Evolutionary conservation across 2,329 filamentous ascomycete genomes (phyloP).

Genomic region (Clonostachys rhizophaga): DNA sequence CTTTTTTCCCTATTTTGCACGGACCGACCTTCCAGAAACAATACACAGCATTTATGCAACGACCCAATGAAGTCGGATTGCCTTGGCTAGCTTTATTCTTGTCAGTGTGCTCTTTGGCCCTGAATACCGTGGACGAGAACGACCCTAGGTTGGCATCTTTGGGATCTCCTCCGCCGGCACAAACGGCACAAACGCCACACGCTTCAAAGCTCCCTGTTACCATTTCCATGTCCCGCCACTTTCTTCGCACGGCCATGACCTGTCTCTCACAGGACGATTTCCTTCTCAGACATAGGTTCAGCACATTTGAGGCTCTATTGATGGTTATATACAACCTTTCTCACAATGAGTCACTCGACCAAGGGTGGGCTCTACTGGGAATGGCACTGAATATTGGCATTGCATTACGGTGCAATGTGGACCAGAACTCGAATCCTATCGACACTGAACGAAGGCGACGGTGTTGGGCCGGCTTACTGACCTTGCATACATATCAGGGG

Average conservation of each 20-base stretch:
- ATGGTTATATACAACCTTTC: constrained; percentile 6
- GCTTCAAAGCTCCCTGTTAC: background rate
- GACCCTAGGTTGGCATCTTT: constrained; percentile 5
- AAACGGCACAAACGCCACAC: too few relatives aligned
- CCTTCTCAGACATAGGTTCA: constrained; percentile 6
- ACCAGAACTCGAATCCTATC: constrained; percentile 1
- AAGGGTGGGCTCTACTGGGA: constrained; percentile 8
- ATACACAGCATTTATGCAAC: constrained; percentile 5
- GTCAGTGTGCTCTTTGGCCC: constrained; percentile 6
- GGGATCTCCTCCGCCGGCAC: background rate
- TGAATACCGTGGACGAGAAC: constrained; percentile 3
- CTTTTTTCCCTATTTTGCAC: constrained; percentile 9
- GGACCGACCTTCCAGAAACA: constrained; percentile 9
- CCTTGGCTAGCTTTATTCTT: constrained; percentile 10
- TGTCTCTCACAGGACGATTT: constrained; percentile 8
- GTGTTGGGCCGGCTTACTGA: constrained; percentile 10
- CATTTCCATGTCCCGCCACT: background rate
- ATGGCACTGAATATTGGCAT: constrained; percentile 6
- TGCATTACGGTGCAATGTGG: constrained; percentile 5
- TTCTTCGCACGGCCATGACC: constrained; percentile 6
- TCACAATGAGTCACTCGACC: constrained; percentile 5
- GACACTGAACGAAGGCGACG: constrained; percentile 8
- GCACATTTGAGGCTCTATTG: constrained; percentile 7
- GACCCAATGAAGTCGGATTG: constrained; percentile 2
- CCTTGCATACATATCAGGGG: constrained; percentile 8